Base-by-base conservation (phyloP, 495 filamentous ascomycete species). In the Penicillium cataractarum region DNA sequence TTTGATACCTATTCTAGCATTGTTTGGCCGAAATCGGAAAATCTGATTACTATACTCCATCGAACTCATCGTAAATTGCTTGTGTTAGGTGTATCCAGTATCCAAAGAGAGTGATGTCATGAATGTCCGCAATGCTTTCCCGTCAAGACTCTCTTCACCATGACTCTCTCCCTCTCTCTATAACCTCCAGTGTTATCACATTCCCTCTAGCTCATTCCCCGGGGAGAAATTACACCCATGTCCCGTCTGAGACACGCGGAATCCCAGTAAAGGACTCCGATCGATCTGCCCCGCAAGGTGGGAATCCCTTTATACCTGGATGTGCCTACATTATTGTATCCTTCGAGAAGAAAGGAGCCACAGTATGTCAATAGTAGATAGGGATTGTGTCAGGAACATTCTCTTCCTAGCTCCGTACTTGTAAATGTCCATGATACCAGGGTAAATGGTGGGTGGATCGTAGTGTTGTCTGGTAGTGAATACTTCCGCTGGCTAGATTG, bases 1-100 rank as follows among this genome's bases (percentile, higher is more conserved):
- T 21, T 66, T 66, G 59, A 69, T 68, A 71, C 66, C 64, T 69
- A 69, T 67, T 62, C 62, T 69, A 69, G 58, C 52, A 66, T 62
- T 58, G 26, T 49, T 60, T 32, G 55, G 19, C 56, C 33, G 26
- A 57, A 61, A 61, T 37, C 49, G 58, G 15, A 50, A 44, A 31
- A 27, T 52, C 29, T 31, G 48, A 51, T 61, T 8, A 39, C 12
- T n/a, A 31, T 31, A 4, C 3, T 2, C 44, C 10, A 29, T 7
- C 9, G 3, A 26, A 15, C 33, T 48, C 29, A 10, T 31, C n/a
- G 15, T 57, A 15, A 15, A 17, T 21, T 13, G 33, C 29, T 12
- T 35, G 33, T 13, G 10, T 10, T 33, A 2, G 33, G 33, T 37
- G 33, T 37, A 12, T 37, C 3, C 4, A 19, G 24, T 26, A 19